phyloP scores from a whole-genome alignment of 1,139 yeast species.

The Pichiaceae sp. region DNA sequence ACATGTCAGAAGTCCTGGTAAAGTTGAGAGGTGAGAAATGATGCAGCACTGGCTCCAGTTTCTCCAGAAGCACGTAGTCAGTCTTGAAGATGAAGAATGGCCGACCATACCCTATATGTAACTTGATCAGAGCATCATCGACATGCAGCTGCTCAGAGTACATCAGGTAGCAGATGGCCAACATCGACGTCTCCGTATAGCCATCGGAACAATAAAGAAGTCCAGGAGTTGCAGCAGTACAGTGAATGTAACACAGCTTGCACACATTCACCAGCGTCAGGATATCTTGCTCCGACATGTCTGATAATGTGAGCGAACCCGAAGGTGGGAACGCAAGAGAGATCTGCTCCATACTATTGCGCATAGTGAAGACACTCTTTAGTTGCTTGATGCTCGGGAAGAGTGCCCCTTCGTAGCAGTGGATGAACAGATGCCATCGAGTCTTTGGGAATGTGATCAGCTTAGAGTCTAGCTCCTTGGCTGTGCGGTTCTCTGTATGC shows the following conservation, averaged over 20 bases:
- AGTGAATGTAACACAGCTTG: constrained; percentile 42
- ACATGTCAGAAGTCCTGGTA: background rate
- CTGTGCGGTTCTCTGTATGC: constrained; percentile 11
- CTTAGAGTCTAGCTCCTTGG: constrained; percentile 16
- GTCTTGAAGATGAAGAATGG: constrained; percentile 79
- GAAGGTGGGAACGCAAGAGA: constrained; percentile 72
- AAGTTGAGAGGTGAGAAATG: constrained; percentile 40
- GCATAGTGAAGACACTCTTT: constrained; percentile 27
- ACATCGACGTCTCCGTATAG: constrained; percentile 79
- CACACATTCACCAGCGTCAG: constrained; percentile 56
- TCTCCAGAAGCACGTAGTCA: constrained; percentile 59
- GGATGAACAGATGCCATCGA: constrained; percentile 33
- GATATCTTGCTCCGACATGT: constrained; percentile 47
- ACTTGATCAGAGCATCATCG: constrained; percentile 45
- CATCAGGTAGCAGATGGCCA: constrained; percentile 63
- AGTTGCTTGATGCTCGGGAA: constrained; percentile 41
- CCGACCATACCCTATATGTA: constrained; percentile 58
- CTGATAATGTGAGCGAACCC: constrained; percentile 71
- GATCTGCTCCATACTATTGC: constrained; percentile 26
- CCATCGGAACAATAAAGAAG: constrained; percentile 84
- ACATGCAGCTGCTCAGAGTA: constrained; percentile 45
- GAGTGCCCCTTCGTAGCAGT: constrained; percentile 45
- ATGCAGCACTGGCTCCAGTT: constrained; percentile 53
- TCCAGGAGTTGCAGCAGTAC: constrained; percentile 23
- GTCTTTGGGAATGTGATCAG: constrained; percentile 28